Conservation (phyloP, 306 rosid species). For the Fragaria nilgerrensis region DNA sequence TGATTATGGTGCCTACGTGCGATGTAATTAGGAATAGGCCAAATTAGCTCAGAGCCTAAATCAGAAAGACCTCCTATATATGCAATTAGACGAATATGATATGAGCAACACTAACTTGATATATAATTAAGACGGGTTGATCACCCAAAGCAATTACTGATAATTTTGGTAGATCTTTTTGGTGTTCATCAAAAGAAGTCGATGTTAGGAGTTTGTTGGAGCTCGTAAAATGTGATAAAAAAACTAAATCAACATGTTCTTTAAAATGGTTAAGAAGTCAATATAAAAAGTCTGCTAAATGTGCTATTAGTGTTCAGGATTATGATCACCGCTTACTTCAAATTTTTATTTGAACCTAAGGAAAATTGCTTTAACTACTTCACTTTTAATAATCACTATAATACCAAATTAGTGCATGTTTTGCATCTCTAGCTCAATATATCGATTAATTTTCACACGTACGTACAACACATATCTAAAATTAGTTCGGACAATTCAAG, state of each 20-base stretch:
- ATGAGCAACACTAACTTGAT: background rate
- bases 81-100: background rate
- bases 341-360: background rate
- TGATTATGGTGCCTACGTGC: background rate
- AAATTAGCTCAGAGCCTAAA: slow-evolving; percentile 18
- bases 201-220: too few species aligned
- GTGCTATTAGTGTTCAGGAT: too few species aligned
- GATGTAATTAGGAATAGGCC: slow-evolving; percentile 31
- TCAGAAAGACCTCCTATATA: background rate
- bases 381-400: background rate
- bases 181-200: too few species aligned
- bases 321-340: background rate
- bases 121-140: background rate
- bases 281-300: too few species aligned
- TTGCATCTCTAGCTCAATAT: background rate
- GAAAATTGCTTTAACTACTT: background rate
- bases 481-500: slow-evolving; percentile 14
- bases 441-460: background rate
- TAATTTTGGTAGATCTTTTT: background rate
- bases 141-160: background rate
- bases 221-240: too few species aligned
- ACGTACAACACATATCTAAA: background rate
- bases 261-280: too few species aligned
- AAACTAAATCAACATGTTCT: too few species aligned
- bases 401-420: background rate